phyloP scores from a whole-genome alignment of 139 green algal genomes.

The Monoraphidium neglectum region DNA sequence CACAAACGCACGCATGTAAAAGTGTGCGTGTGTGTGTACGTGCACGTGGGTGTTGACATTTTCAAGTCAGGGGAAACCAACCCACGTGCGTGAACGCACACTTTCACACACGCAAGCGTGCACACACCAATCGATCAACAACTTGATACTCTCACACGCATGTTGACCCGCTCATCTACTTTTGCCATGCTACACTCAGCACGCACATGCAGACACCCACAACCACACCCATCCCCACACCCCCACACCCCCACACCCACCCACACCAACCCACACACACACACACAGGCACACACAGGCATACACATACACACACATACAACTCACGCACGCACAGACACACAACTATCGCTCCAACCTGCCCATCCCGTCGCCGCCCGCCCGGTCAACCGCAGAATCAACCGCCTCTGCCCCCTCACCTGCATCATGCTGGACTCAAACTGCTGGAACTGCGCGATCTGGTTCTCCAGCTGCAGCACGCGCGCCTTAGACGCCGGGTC shows the following conservation, averaged over 20 bases:
- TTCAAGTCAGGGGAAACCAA: too few relatives aligned
- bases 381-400: not conserved
- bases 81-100: too few relatives aligned
- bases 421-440: constrained; percentile 24
- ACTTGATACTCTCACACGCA: too few relatives aligned
- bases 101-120: too few relatives aligned
- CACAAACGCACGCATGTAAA: too few relatives aligned
- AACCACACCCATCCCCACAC: not conserved
- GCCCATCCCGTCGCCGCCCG: not conserved
- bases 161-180: too few relatives aligned
- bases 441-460: constrained; percentile 25
- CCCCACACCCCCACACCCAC: not conserved
- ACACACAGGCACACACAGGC: not conserved
- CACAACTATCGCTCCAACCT: not conserved
- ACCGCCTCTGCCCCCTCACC: constrained; percentile 7
- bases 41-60: too few relatives aligned
- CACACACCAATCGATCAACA: too few relatives aligned
- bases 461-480: constrained; percentile 75
- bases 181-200: too few relatives aligned
- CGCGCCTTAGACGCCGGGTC: constrained; percentile 66
- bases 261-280: not conserved
- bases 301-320: not conserved
- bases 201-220: too few relatives aligned
- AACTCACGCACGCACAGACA: not conserved
- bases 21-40: too few relatives aligned